A percentile compares a stretch with the other conserved stretches of the same genome.
These are phyloP conservation scores for Boletus vinaceobasis DNA, from an alignment of 768 basidiomycete genomes.

Conservation along the genomic window DNA sequence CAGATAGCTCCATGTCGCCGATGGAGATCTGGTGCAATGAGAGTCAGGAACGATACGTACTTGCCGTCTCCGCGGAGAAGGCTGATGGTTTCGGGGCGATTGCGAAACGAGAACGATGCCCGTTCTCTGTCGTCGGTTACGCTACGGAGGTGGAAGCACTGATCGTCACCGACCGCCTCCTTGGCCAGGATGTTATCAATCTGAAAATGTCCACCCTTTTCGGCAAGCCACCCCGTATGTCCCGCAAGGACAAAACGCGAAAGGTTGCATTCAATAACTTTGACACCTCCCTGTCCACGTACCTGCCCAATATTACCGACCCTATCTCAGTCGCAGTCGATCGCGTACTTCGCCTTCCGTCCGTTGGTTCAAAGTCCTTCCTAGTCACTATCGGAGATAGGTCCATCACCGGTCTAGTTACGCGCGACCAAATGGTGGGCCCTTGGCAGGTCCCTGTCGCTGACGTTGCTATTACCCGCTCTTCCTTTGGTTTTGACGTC, in stretches of 20 bases:
- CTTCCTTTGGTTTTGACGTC: constrained; percentile 89
- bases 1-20: constrained; percentile 91
- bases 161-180: constrained; percentile 83
- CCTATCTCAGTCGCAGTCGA: constrained; percentile 63
- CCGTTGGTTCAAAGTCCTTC: constrained; percentile 95
- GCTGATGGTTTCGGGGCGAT: constrained; percentile 67
- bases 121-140: constrained; percentile 86
- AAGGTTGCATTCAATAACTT: constrained; percentile 48
- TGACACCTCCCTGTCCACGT: constrained; percentile 65
- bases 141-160: constrained; percentile 82
- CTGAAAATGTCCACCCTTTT: constrained; percentile 95
- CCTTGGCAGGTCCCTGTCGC: constrained; percentile 98
- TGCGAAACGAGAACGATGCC: constrained; percentile 86
- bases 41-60: constrained; percentile 94
- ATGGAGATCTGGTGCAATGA: constrained; percentile 99
- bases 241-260: constrained; percentile 58
- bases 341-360: constrained; percentile 86
- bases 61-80: constrained; percentile 73
- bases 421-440: constrained; percentile 98
- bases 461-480: constrained; percentile 94
- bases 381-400: constrained; percentile 98
- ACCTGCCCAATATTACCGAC: constrained; percentile 52
- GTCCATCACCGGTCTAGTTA: constrained; percentile 88
- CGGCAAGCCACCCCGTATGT: constrained; percentile 93
- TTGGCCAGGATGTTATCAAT: constrained; percentile 75